A percentile compares a stretch with the other conserved stretches of the same genome.
These are phyloP conservation scores for Candida pseudoglaebosa DNA, from an alignment of 805 yeast genomes.

Conservation along the genomic window DNA sequence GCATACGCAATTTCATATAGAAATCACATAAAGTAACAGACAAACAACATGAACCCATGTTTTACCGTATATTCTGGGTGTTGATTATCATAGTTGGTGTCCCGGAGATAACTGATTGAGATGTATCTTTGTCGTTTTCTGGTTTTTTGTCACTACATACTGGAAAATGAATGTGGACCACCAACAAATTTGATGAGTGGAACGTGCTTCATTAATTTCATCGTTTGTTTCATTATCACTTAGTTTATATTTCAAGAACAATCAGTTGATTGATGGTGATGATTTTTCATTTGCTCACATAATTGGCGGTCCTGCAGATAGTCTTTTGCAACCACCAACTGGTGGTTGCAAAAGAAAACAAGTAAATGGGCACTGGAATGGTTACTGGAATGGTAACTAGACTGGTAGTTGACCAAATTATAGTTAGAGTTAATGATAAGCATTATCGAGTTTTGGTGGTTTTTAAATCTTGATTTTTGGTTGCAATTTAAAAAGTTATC, in stretches of 20 bases:
- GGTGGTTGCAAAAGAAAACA: background rate
- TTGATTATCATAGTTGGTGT: too few relatives aligned
- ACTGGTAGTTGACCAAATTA: background rate
- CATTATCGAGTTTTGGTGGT: too few relatives aligned
- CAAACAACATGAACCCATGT: too few relatives aligned
- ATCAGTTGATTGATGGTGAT: background rate
- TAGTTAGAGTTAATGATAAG: background rate
- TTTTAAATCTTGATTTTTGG: too few relatives aligned
- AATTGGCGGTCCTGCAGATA: background rate
- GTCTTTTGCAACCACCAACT: constrained; percentile 1
- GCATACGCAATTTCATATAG: too few relatives aligned
- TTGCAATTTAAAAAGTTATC: too few relatives aligned
- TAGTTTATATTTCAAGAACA: background rate
- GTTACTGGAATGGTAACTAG: background rate
- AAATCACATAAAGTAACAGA: too few relatives aligned
- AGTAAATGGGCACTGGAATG: background rate
- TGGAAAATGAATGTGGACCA: constrained; percentile 57
- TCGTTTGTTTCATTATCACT: constrained; percentile 32
- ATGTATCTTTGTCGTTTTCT: background rate
- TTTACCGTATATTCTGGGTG: too few relatives aligned
- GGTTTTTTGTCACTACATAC: constrained; percentile 29
- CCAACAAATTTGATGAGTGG: constrained; percentile 88
- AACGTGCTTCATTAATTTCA: constrained; percentile 38
- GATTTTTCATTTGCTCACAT: background rate
- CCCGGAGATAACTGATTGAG: too few relatives aligned